Evolutionary conservation across 345 rosid genomes (phyloP).

Genomic region (Eucalyptus curtisii): DNA sequence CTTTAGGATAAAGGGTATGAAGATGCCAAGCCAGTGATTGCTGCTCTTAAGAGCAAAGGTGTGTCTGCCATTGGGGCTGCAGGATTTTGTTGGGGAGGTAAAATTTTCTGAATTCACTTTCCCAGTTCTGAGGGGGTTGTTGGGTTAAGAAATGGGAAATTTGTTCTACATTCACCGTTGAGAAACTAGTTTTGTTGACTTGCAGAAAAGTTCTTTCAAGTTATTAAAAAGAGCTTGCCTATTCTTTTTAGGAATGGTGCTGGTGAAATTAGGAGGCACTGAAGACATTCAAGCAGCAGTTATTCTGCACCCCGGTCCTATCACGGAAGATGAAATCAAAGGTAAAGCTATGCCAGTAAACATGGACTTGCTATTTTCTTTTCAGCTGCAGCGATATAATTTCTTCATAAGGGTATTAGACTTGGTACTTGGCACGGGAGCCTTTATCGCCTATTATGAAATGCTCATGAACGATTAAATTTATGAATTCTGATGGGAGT

Average conservation of each 20-base stretch:
- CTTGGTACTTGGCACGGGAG: neutral
- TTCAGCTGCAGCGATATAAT: neutral
- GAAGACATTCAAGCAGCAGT: constrained; percentile 11
- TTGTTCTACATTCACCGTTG: neutral
- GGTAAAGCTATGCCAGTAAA: neutral
- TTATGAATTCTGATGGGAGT: neutral
- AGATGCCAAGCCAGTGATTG: constrained; percentile 19
- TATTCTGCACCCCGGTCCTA: constrained; percentile 14
- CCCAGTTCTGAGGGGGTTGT: neutral
- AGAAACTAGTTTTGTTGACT: neutral
- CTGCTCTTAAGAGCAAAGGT: constrained; percentile 13
- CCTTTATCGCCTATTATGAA: neutral
- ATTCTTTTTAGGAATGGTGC: constrained; percentile 7
- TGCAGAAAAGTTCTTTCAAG: neutral
- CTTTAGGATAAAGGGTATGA: constrained; percentile 21
- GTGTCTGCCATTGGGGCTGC: constrained; percentile 19
- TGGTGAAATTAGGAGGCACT: constrained; percentile 6
- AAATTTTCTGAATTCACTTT: neutral
- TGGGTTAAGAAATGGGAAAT: neutral
- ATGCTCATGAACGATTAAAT: neutral
- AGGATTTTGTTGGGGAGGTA: constrained; percentile 40
- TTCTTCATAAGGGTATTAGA: neutral
- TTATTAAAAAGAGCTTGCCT: neutral
- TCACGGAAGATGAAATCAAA: constrained; percentile 8
- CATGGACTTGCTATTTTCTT: neutral